Conservation (phyloP, 768 basidiomycete species). For the Russula sp. region DNA sequence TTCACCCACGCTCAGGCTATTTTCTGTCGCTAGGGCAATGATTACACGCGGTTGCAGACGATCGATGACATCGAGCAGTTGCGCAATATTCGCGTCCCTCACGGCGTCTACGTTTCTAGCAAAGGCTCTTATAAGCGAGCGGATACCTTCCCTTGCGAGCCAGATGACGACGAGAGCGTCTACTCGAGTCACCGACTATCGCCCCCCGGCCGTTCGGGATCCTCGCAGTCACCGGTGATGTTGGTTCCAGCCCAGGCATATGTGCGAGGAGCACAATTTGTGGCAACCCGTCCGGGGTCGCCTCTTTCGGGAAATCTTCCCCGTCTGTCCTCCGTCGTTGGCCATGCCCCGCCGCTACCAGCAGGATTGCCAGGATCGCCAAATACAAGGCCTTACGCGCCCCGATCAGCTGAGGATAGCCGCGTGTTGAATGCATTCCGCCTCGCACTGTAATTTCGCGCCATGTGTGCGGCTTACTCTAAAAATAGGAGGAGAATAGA, state of each 20-base stretch:
- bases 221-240: slow-evolving; percentile 15
- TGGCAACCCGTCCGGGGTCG: slow-evolving; percentile 10
- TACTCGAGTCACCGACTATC: slow-evolving; percentile 22
- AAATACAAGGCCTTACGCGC: slow-evolving; percentile 26
- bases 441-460: slow-evolving; percentile 27
- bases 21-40: slow-evolving; percentile 46
- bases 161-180: slow-evolving; percentile 27
- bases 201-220: slow-evolving; percentile 12
- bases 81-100: slow-evolving; percentile 57
- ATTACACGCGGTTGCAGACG: slow-evolving; percentile 63
- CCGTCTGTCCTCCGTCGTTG: slow-evolving; percentile 21
- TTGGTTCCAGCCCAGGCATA: slow-evolving; percentile 13
- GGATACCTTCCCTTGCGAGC: slow-evolving; percentile 28
- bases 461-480: slow-evolving; percentile 1
- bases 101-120: slow-evolving; percentile 67
- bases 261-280: not conserved
- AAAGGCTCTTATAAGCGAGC: slow-evolving; percentile 37
- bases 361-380: slow-evolving; percentile 17
- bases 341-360: slow-evolving; percentile 16
- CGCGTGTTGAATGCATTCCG: slow-evolving; percentile 34
- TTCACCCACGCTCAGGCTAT: slow-evolving; percentile 6
- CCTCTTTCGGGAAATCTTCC: slow-evolving; percentile 20
- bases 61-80: slow-evolving; percentile 73
- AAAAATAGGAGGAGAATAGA: slow-evolving; percentile 3
- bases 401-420: slow-evolving; percentile 33